phyloP scores from a whole-genome alignment of 352 stramenopile genomes.

The Pythium brassicae region DNA sequence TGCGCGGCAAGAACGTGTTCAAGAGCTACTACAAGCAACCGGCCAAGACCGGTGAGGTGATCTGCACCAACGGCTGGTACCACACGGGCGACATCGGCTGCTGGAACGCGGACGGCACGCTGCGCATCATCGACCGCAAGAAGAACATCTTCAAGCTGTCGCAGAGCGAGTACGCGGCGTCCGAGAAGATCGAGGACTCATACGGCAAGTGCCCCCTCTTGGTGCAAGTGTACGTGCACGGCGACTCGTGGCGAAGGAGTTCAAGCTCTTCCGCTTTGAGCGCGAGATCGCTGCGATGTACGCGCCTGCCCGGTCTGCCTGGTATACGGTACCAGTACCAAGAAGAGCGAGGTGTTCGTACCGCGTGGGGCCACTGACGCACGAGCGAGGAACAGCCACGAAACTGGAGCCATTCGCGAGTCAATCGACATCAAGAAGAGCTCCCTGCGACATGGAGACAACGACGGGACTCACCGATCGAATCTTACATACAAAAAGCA shows the following conservation, averaged over 20 bases:
- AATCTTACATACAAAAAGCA: too few relatives aligned
- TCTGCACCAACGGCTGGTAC: conserved; percentile 94
- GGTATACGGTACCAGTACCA: too few relatives aligned
- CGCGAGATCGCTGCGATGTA: conserved; percentile 61
- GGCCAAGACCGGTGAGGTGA: conserved; percentile 87
- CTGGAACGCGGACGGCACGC: conserved; percentile 92
- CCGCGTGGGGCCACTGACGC: too few relatives aligned
- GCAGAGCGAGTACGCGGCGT: conserved; percentile 96
- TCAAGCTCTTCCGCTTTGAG: conserved; percentile 90
- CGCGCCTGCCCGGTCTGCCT: too few relatives aligned
- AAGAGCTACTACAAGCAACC: conserved; percentile 95
- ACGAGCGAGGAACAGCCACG: too few relatives aligned
- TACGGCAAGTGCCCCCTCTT: conserved; percentile 92
- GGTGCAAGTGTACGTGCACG: conserved; percentile 94
- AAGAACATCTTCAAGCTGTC: conserved; percentile 95
- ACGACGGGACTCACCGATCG: too few relatives aligned
- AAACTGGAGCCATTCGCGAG: too few relatives aligned
- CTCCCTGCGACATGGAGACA: too few relatives aligned
- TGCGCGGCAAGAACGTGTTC: conserved; percentile 81
- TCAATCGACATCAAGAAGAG: too few relatives aligned
- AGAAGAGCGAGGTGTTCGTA: too few relatives aligned
- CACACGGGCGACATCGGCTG: conserved; percentile 96
- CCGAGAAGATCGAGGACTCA: conserved; percentile 96
- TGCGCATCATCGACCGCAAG: conserved; percentile 90
- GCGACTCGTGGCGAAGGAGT: conserved; percentile 83